Conservation (phyloP, 352 stramenopile genomes). For the Pythium phragmitis region DNA sequence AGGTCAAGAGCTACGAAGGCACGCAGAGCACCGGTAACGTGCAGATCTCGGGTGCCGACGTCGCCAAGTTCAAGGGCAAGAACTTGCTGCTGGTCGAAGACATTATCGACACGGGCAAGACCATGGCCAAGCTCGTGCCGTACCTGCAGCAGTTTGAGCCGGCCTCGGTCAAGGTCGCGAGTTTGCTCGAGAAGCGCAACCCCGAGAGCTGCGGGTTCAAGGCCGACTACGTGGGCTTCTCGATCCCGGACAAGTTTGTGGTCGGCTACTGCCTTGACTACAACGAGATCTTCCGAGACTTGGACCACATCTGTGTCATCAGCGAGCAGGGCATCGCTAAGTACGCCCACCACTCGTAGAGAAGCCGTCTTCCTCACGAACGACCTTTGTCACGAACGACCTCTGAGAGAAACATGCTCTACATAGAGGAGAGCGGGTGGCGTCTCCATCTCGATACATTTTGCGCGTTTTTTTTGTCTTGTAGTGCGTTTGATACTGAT, state of each 20-base stretch:
- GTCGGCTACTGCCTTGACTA: conserved; percentile 97
- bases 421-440: neutral
- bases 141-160: conserved; percentile 78
- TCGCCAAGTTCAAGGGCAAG: conserved; percentile 85
- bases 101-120: conserved; percentile 97
- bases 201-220: conserved; percentile 85
- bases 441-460: conserved; percentile 9
- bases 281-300: conserved; percentile 95
- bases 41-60: conserved; percentile 86
- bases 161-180: conserved; percentile 87
- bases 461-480: conserved; percentile 1
- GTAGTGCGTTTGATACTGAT: neutral
- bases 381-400: too few relatives aligned
- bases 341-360: conserved; percentile 58
- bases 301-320: conserved; percentile 96
- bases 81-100: conserved; percentile 96
- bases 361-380: neutral
- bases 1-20: conserved; percentile 95
- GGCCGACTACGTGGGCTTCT: conserved; percentile 96
- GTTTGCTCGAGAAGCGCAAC: conserved; percentile 94
- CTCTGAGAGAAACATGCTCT: neutral
- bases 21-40: conserved; percentile 90
- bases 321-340: conserved; percentile 90
- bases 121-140: conserved; percentile 90
- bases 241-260: conserved; percentile 95